phyloP scores from a whole-genome alignment of 2,329 filamentous ascomycete species.

The Drechmeria coniospora region DNA sequence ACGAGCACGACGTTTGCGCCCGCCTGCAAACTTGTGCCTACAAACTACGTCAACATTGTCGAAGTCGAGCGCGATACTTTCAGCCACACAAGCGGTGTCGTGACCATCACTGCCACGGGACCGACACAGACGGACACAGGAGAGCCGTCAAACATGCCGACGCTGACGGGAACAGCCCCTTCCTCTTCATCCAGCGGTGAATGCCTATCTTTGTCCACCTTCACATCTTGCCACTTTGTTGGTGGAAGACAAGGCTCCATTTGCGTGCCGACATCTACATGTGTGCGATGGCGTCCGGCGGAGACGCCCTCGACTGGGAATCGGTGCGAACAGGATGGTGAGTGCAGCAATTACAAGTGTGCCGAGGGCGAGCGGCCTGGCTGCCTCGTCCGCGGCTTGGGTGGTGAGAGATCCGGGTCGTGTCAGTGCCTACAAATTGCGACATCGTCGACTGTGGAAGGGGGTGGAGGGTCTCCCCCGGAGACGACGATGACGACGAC shows the following conservation, averaged over 20 bases:
- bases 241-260: neutral
- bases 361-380: neutral
- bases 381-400: neutral
- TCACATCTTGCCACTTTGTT: neutral
- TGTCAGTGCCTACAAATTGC: no score
- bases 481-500: no score
- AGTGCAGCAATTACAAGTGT: neutral
- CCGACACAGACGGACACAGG: neutral
- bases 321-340: neutral
- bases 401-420: neutral
- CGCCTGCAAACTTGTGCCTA: conserved; percentile 10
- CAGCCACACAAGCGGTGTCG: conserved; percentile 23
- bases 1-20: neutral
- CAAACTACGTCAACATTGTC: conserved; percentile 29
- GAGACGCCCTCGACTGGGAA: neutral
- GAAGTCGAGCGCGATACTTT: conserved; percentile 20
- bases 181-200: neutral
- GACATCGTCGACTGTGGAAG: no score
- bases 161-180: neutral
- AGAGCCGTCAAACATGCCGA: neutral
- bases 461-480: no score
- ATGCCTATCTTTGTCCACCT: neutral
- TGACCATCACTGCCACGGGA: neutral
- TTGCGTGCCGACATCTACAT: neutral
- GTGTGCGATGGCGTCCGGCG: neutral